These are phyloP conservation scores for Solanum lycopersicoides DNA, from an alignment of 257 asterid species.

Conservation along the genomic window DNA sequence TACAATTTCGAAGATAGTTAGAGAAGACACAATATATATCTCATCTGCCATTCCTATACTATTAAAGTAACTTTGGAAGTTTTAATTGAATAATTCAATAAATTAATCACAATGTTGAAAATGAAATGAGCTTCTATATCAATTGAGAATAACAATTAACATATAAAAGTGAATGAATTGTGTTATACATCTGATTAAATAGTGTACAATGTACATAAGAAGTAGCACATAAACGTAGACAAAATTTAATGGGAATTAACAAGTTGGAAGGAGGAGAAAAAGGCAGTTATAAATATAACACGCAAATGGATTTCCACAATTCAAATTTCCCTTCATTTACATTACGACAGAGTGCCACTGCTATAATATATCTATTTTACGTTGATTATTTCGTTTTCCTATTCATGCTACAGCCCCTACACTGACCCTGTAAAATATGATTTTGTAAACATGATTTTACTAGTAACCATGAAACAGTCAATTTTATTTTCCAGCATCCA, in stretches of 20 bases:
- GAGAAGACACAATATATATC: not conserved
- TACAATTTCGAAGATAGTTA: not conserved
- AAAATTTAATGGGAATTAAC: not conserved
- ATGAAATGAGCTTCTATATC: not conserved
- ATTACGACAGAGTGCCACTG: not conserved
- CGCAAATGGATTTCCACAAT: not conserved
- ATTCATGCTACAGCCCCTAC: not conserved
- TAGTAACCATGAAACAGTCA: constrained; percentile 11
- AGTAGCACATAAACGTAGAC: not conserved
- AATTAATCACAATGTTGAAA: not conserved
- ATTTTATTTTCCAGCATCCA: constrained; percentile 29
- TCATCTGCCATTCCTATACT: not conserved
- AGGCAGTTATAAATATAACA: not conserved
- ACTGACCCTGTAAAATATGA: not conserved
- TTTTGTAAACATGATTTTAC: constrained; percentile 6
- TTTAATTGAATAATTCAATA: not conserved
- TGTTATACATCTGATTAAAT: not conserved
- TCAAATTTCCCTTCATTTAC: not conserved
- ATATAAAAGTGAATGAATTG: not conserved
- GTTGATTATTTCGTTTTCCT: not conserved
- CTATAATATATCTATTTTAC: not conserved
- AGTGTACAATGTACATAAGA: not conserved
- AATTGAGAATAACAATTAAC: not conserved
- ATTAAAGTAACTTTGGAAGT: not conserved
- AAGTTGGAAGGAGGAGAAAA: not conserved